Evolutionary conservation across 208 protist genomes (phyloP).

Genomic region (Wallacemonas sp.): DNA sequence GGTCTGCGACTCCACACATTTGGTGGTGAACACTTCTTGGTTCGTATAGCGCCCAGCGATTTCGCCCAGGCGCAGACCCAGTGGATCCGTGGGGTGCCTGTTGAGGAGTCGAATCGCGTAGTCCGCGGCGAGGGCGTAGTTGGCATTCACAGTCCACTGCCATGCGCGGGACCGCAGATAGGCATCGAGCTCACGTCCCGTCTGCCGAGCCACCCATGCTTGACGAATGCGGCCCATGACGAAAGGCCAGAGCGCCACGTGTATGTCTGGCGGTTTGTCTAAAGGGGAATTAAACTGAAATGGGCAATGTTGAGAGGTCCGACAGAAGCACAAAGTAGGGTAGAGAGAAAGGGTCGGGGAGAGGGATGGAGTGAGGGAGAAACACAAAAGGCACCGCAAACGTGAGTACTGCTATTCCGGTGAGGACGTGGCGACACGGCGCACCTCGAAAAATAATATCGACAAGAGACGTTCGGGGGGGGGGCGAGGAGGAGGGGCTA

Average conservation of each 20-base stretch:
- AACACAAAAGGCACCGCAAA: no score
- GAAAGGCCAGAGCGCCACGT: no score
- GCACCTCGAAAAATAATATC: no score
- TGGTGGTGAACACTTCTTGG: conserved; percentile 50
- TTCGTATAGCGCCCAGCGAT: conserved; percentile 37
- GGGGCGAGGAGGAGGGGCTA: no score
- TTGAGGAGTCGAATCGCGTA: conserved; percentile 83
- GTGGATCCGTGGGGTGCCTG: conserved; percentile 48
- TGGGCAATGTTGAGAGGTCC: no score
- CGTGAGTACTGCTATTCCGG: no score
- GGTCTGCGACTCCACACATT: conserved; percentile 54
- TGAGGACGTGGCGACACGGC: no score
- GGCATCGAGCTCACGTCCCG: conserved; percentile 45
- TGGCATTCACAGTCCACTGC: conserved; percentile 51
- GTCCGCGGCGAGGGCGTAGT: conserved; percentile 81
- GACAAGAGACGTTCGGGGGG: no score
- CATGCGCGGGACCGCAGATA: conserved; percentile 68
- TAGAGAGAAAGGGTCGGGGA: not conserved
- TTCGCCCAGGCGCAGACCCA: conserved; percentile 66
- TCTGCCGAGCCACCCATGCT: conserved; percentile 35
- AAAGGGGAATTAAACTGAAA: not conserved
- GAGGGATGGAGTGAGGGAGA: conserved; percentile 6
- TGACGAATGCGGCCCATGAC: conserved; percentile 55
- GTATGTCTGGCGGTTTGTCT: not conserved
- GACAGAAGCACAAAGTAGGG: no score